Conservation (phyloP, 352 stramenopile genomes). For the Hyaloperonospora arabidopsidis region DNA sequence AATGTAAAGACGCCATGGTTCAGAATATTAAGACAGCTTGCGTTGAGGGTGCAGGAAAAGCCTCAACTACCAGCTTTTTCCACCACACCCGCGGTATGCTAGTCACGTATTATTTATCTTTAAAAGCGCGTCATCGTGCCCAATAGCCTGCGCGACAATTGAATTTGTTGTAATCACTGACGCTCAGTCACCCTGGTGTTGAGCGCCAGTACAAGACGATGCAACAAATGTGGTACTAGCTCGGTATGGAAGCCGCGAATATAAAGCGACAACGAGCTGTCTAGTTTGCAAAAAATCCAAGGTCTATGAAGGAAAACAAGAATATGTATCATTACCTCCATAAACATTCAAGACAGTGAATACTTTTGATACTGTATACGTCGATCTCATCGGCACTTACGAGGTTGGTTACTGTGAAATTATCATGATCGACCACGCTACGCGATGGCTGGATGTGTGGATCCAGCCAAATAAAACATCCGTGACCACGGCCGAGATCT, state of each 20-base stretch:
- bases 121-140: conserved; percentile 6
- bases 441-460: no score
- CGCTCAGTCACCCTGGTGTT: no score
- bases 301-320: neutral
- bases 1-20: conserved; percentile 1
- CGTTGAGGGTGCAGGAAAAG: conserved; percentile 6
- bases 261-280: neutral
- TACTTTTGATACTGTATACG: no score
- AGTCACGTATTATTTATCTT: neutral
- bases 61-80: conserved; percentile 6
- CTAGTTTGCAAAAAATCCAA: neutral
- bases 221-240: no score
- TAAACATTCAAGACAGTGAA: no score
- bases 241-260: conserved; percentile 2
- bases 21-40: conserved; percentile 2
- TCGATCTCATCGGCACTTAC: no score
- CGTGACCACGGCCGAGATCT: neutral
- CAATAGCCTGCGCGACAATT: no score
- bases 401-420: no score
- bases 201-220: no score
- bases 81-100: neutral
- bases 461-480: neutral
- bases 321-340: neutral
- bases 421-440: no score
- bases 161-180: no score